These are phyloP conservation scores for Pyrenopolyporus hunteri DNA, from an alignment of 495 filamentous ascomycete genomes.

Conservation along the genomic window DNA sequence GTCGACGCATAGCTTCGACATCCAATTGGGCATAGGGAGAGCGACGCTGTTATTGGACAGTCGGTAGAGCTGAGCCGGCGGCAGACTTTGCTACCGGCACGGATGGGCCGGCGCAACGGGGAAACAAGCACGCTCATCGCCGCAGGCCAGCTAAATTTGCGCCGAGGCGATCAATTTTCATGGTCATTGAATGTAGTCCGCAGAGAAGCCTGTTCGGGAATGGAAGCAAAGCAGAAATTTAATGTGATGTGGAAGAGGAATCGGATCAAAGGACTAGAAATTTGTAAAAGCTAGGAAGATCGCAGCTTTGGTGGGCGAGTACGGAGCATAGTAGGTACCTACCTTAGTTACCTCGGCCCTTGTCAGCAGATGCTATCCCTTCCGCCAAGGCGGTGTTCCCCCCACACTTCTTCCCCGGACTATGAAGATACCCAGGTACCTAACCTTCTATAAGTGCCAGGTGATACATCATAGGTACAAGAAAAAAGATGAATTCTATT, in stretches of 20 bases:
- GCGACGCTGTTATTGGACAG: constrained; percentile 1
- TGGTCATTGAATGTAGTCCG: constrained; percentile 26
- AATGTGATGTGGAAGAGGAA: neutral
- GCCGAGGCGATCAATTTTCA: constrained; percentile 28
- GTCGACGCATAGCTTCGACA: constrained; percentile 30
- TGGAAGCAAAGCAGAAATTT: neutral
- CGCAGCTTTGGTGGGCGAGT: constrained; percentile 18
- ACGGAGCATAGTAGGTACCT: neutral
- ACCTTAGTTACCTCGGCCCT: constrained; percentile 11
- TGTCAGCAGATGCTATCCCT: constrained; percentile 8
- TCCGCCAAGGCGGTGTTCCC: neutral
- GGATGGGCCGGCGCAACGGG: constrained; percentile 31
- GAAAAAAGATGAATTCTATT: too few species aligned
- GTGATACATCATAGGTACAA: too few species aligned
- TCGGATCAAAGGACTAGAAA: constrained; percentile 21
- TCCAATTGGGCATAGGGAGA: neutral
- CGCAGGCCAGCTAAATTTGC: constrained; percentile 37
- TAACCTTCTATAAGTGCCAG: too few species aligned
- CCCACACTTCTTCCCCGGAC: constrained; percentile 31
- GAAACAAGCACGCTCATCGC: constrained; percentile 37
- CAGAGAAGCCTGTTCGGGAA: neutral
- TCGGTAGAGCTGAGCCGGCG: constrained; percentile 9
- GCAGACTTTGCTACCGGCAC: constrained; percentile 13
- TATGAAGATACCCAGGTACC: too few species aligned
- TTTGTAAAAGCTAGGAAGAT: constrained; percentile 3